Evolutionary conservation across 2,329 filamentous ascomycete genomes (phyloP), one percentile per base, ranked within the genome.

Genomic region (Pseudocercospora cruenta): DNA sequence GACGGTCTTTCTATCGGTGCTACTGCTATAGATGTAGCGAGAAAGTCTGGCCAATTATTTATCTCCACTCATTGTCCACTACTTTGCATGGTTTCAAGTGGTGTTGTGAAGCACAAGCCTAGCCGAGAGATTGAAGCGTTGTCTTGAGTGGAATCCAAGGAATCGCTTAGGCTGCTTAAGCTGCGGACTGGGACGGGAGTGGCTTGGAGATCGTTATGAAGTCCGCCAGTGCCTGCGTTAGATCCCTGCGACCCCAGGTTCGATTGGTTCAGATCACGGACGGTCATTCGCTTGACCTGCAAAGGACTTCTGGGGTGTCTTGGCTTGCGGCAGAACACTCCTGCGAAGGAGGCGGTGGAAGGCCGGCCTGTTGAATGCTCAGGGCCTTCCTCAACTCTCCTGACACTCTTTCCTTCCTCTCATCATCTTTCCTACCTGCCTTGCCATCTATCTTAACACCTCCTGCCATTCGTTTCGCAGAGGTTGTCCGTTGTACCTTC

Each of bases 391-490:
- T 58, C 60, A 45, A 55, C 58, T 58, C 31, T 31, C 60, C 58
- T 53, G 26, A n/a, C 47, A 58, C 53, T 62, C 65, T 60, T 58
- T 53, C 60, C 61, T 66, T 67, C 47, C 64, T 60, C 60, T 47
- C 66, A 62, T 59, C 54, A 58, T 61, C 62, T 26, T 43, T n/a
- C 54, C 66, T 8, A 31, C n/a, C 26, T 53, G 43, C 43, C 43
- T 22, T 60, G 49, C 39, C 43, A 57, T 49, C 54, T 49, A 33
- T 21, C 45, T 47, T 14, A 33, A 49, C 58, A 60, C 55, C 53
- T 39, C 36, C 60, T 65, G 63, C 57, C 59, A 55, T 62, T 60
- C 60, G 21, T 47, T 59, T 60, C 60, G 39, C 61, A 22, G 55
- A 43, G 26, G 43, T 22, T 31, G 58, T 51, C 12, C 33, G 10